phyloP scores from a whole-genome alignment of 2,329 filamentous ascomycete species.

The Paraconiothyrium brasiliense region DNA sequence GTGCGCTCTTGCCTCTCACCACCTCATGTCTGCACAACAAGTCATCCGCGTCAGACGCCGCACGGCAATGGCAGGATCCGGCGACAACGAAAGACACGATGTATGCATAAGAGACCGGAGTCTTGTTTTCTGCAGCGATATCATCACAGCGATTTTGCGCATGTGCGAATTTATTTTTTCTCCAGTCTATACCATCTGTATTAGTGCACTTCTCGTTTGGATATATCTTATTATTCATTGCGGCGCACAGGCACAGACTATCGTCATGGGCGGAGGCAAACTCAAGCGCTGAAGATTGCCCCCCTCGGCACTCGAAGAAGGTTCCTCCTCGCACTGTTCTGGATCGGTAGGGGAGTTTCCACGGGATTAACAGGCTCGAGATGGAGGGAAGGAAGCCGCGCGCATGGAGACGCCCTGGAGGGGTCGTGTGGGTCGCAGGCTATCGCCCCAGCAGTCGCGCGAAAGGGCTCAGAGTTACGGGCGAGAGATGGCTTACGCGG shows the following conservation, averaged over 20 bases:
- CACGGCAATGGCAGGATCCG: background rate
- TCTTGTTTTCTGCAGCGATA: conserved; percentile 21
- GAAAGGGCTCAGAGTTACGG: conserved; percentile 10
- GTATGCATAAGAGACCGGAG: conserved; percentile 19
- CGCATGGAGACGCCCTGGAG: background rate
- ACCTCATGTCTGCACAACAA: conserved; percentile 4
- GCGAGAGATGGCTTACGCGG: conserved; percentile 8
- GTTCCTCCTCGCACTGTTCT: background rate
- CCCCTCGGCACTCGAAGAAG: background rate
- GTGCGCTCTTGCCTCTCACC: conserved; percentile 2
- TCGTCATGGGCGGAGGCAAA: conserved; percentile 16
- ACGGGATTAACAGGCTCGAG: background rate
- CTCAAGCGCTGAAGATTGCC: conserved; percentile 28
- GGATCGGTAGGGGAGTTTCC: background rate
- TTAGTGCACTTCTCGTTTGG: background rate
- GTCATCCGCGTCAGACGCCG: background rate
- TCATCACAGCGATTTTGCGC: conserved; percentile 13
- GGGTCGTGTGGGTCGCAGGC: background rate
- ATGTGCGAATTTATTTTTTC: conserved; percentile 16
- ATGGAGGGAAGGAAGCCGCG: background rate
- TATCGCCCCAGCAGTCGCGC: background rate
- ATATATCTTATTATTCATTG: conserved; percentile 3
- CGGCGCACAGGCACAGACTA: conserved; percentile 7
- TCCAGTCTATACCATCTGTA: background rate
- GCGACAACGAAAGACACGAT: conserved; percentile 9